These are phyloP conservation scores for Termitomyces sp. DNA, from an alignment of 768 basidiomycete genomes.

Conservation along the genomic window DNA sequence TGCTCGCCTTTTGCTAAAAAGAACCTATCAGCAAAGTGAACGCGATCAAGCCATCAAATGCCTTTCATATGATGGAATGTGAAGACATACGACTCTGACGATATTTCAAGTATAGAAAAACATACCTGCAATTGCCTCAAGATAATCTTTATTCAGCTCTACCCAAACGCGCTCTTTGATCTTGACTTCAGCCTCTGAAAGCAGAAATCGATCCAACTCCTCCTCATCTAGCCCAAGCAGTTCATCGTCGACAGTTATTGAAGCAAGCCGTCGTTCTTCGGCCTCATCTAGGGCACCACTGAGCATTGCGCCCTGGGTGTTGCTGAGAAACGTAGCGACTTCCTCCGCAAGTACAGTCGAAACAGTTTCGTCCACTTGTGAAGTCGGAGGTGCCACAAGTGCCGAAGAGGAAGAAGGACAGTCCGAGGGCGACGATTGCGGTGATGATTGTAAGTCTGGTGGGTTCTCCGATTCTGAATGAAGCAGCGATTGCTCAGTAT, in stretches of 20 bases:
- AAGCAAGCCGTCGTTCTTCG: constrained; percentile 57
- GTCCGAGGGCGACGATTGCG: not conserved
- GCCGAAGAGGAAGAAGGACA: constrained; percentile 13
- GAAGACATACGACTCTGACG: constrained; percentile 1
- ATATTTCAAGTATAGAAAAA: constrained; percentile 11
- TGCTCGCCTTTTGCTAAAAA: constrained; percentile 67
- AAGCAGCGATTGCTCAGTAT: not conserved
- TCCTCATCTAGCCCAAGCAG: constrained; percentile 84
- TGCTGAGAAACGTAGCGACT: constrained; percentile 63
- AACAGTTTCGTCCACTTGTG: constrained; percentile 54
- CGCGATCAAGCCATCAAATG: constrained; percentile 4
- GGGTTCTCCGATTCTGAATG: not conserved
- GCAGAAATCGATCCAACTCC: constrained; percentile 78
- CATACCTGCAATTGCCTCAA: constrained; percentile 83
- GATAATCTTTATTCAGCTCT: constrained; percentile 87
- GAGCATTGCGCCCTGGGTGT: constrained; percentile 57
- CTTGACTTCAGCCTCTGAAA: constrained; percentile 77
- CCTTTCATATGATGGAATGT: constrained; percentile 1
- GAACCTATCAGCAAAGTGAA: constrained; percentile 40
- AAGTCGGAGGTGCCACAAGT: constrained; percentile 27
- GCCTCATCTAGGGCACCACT: constrained; percentile 64
- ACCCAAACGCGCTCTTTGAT: constrained; percentile 94
- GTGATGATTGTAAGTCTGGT: not conserved
- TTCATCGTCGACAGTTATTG: constrained; percentile 54
- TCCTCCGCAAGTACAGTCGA: constrained; percentile 66